Evolutionary conservation across 2,329 filamentous ascomycete species (phyloP).

Genomic region (Claviceps spartinae): DNA sequence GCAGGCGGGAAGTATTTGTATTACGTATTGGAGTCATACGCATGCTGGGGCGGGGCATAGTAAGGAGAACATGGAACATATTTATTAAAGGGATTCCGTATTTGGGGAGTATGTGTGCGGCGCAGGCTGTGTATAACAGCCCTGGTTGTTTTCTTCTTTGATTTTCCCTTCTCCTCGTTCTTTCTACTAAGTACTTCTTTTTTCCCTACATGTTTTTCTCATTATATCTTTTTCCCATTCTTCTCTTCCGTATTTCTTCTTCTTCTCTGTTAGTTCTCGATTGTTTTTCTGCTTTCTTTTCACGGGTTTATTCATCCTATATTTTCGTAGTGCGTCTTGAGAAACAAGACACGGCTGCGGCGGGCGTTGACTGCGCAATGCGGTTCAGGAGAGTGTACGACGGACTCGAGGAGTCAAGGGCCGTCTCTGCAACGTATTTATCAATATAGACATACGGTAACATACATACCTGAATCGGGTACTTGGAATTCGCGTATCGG

Average conservation of each 20-base stretch:
- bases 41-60: conserved; percentile 5
- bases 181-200: not conserved
- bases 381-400: too few species aligned
- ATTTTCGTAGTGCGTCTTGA: not conserved
- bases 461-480: too few species aligned
- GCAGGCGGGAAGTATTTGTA: conserved; percentile 11
- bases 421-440: too few species aligned
- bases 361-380: too few species aligned
- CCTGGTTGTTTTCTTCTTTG: not conserved
- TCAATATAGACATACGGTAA: too few species aligned
- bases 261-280: not conserved
- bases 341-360: not conserved
- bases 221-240: too few species aligned
- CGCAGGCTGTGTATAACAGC: not conserved
- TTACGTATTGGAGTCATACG: conserved; percentile 17
- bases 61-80: not conserved
- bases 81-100: not conserved
- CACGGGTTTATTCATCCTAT: not conserved
- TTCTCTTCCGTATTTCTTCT: not conserved
- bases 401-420: too few species aligned
- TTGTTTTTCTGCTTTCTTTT: too few species aligned
- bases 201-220: too few species aligned
- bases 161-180: not conserved
- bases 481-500: too few species aligned
- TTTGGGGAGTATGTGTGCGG: too few species aligned